These are phyloP conservation scores for Nothopassalora personata DNA, from an alignment of 2,329 filamentous ascomycete genomes.

Conservation along the genomic window DNA sequence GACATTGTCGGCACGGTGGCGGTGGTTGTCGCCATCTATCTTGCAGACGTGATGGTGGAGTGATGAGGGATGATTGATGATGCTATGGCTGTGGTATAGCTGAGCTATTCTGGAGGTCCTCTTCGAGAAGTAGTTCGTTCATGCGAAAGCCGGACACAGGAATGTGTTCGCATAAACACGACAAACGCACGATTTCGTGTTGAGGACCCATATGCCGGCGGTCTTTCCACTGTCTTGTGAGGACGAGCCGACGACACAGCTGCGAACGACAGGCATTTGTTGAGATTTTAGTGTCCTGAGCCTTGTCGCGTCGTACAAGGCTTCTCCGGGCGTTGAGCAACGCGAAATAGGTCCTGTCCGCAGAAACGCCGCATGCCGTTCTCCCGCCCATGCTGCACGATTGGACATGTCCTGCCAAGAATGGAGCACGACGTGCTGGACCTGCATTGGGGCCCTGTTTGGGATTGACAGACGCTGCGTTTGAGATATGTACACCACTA, in stretches of 20 bases:
- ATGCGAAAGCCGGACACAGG: constrained; percentile 3
- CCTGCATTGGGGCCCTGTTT: constrained; percentile 4
- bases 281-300: constrained; percentile 12
- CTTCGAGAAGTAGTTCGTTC: background rate
- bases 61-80: background rate
- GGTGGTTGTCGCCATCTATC: background rate
- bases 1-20: background rate
- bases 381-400: constrained; percentile 1
- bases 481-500: background rate
- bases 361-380: constrained; percentile 2
- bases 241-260: background rate
- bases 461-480: constrained; percentile 3
- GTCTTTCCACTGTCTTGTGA: background rate
- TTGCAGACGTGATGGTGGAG: background rate
- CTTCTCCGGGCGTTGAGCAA: constrained; percentile 7
- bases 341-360: constrained; percentile 1
- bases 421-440: background rate
- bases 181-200: background rate
- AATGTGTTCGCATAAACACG: constrained; percentile 2
- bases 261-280: constrained; percentile 11
- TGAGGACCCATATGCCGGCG: background rate
- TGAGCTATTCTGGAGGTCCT: background rate
- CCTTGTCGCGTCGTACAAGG: constrained; percentile 2
- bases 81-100: background rate
- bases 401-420: constrained; percentile 11